These are phyloP conservation scores for Rhizopogon parksii DNA, from an alignment of 1,284 basidiomycete genomes.

Conservation along the genomic window DNA sequence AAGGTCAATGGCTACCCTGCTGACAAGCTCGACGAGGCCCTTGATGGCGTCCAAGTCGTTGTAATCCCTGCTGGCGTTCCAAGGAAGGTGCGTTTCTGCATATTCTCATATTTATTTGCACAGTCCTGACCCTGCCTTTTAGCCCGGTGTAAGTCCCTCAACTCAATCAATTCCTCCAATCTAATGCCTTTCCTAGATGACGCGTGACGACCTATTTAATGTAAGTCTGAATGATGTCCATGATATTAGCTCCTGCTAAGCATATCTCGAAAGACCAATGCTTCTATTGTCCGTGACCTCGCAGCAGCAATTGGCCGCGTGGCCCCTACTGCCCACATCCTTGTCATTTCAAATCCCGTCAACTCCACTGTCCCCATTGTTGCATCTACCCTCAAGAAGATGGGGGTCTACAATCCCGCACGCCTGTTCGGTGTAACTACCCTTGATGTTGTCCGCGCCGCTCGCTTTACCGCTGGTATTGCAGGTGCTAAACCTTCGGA, in stretches of 20 bases:
- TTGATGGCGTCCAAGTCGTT: constrained; percentile 84
- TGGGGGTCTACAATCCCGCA: constrained; percentile 87
- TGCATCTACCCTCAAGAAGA: constrained; percentile 91
- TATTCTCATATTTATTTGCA: not conserved
- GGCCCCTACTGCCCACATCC: constrained; percentile 88
- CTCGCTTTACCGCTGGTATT: constrained; percentile 88
- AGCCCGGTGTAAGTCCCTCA: constrained; percentile 62
- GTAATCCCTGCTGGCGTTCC: constrained; percentile 98
- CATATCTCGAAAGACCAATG: constrained; percentile 74
- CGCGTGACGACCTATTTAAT: constrained; percentile 91
- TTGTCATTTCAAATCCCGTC: constrained; percentile 95
- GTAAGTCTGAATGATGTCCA: constrained; percentile 32
- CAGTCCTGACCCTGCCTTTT: not conserved
- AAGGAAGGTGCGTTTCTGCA: constrained; percentile 47
- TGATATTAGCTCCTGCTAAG: constrained; percentile 3
- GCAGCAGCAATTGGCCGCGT: constrained; percentile 82
- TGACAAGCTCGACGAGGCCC: constrained; percentile 76
- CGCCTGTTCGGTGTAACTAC: constrained; percentile 99
- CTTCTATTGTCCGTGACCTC: constrained; percentile 91
- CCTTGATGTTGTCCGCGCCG: constrained; percentile 94
- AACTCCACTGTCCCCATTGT: constrained; percentile 98
- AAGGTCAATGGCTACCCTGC: constrained; percentile 75
- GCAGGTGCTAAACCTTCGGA: constrained; percentile 59
- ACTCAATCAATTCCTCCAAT: constrained; percentile 3
- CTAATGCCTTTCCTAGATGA: constrained; percentile 47